Percentiles rank a stretch among this genome's conserved stretches.
These are phyloP conservation scores for Lasiodiplodia citricola DNA, from an alignment of 2,329 filamentous ascomycete genomes.

Conservation along the genomic window DNA sequence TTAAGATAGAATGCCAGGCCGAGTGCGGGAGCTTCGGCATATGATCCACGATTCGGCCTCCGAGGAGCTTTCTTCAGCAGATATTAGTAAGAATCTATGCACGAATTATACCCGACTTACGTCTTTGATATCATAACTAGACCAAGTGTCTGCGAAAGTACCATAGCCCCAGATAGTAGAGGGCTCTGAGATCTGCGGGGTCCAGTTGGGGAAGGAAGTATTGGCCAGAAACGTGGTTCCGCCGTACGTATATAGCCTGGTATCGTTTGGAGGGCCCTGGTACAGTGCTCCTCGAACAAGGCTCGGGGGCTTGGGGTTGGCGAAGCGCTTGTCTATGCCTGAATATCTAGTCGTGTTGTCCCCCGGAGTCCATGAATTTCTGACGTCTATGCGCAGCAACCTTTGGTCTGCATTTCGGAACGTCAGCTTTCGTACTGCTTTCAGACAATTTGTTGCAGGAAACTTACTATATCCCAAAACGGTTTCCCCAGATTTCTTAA, in stretches of 20 bases:
- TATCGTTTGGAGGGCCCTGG: constrained; percentile 6
- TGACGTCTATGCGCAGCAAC: no score
- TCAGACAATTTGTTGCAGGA: no score
- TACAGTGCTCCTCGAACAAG: constrained; percentile 30
- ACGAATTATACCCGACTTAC: no score
- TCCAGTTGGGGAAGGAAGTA: constrained; percentile 5
- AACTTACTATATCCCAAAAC: not conserved
- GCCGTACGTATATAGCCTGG: constrained; percentile 20
- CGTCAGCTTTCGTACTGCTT: no score
- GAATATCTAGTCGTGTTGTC: no score
- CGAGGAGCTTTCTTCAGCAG: not conserved
- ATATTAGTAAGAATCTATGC: no score
- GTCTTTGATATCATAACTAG: constrained; percentile 35
- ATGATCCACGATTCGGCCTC: constrained; percentile 43
- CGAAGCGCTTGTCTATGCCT: not conserved
- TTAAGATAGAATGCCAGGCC: constrained; percentile 48
- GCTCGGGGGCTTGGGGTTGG: constrained; percentile 30
- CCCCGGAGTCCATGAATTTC: no score
- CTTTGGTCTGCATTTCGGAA: no score
- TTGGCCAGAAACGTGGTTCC: constrained; percentile 24
- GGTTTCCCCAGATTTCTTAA: not conserved
- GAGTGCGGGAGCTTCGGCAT: constrained; percentile 44
- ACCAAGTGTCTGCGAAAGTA: not conserved
- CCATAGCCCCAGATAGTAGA: constrained; percentile 23
- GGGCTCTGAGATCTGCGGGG: not conserved